Evolutionary conservation across 2,329 filamentous ascomycete species (phyloP), one percentile per base, ranked within the genome.

Genomic region (Stemphylium vesicarium): DNA sequence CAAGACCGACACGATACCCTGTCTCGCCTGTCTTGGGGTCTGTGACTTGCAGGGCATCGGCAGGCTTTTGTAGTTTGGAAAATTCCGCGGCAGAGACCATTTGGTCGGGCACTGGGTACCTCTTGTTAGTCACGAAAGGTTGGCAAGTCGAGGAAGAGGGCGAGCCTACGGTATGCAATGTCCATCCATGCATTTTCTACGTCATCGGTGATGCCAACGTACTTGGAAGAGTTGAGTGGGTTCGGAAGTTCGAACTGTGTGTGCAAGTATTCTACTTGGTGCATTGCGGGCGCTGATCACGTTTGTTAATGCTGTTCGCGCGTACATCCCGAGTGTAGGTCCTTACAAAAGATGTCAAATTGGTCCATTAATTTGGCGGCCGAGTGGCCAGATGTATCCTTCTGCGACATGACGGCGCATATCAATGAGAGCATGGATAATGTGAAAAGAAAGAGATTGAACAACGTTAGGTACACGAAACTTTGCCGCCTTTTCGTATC

Each of bases 171-270:
- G 59, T 81, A 81, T 10, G 81, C 82, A 35, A 85, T 79, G 15
- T 80, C 78, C 43, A 84, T 77, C 85, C 85, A 87, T 5, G 81
- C 82, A 46, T 78, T 77, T 52, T 87, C 85, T 2, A 86, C 84
- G 11, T 83, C 79, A 2, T 80, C 77, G 0, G 84, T 83, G 35
- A 78, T 81, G 8, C 85, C 85, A 35, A 86, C 80, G 62, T 82
- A 87, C 48, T 70, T 71, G 18, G 70, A 73, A 1, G 63, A 53
- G 49, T 72, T 73, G 36, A 73, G 50, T 4, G 70, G 69, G 15
- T 59, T 64, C 2, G 69, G 52, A 6, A 73, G 41, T n/a, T 60
- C 46, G 53, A 73, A 74, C n/a, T 69, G 66, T 6, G 57, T 53
- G 18, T 61, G 51, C 4, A 59, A 49, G 50, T 74, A 73, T 36